Percentiles rank a stretch among this genome's conserved stretches.
Evolutionary conservation across 345 rosid genomes (phyloP).

Genomic region (Diplotaxis tenuifolia): DNA sequence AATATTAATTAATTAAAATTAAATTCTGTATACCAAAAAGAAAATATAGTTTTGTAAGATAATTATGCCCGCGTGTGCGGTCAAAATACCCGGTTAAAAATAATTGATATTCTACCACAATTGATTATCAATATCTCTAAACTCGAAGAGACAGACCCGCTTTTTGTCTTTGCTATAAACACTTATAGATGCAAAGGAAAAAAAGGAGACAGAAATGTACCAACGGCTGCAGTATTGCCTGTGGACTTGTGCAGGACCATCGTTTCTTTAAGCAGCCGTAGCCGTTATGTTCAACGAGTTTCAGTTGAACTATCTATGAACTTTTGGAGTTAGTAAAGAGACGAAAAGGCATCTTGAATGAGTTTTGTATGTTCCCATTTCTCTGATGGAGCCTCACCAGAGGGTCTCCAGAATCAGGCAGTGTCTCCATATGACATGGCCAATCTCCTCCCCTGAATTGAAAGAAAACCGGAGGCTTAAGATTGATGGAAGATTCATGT

Average conservation of each 20-base stretch:
- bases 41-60: too few relatives aligned
- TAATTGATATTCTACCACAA: not conserved
- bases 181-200: not conserved
- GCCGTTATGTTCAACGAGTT: slow-evolving; percentile 62
- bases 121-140: too few relatives aligned
- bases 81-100: too few relatives aligned
- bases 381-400: slow-evolving; percentile 47
- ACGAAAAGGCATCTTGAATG: too few relatives aligned
- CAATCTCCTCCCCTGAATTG: slow-evolving; percentile 81
- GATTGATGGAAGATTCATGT: not conserved
- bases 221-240: slow-evolving; percentile 94
- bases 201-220: slow-evolving; percentile 28
- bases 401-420: slow-evolving; percentile 61
- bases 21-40: too few relatives aligned
- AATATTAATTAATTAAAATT: too few relatives aligned
- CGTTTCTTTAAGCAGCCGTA: slow-evolving; percentile 71
- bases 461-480: not conserved
- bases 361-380: slow-evolving; percentile 51
- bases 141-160: not conserved
- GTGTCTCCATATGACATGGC: slow-evolving; percentile 82
- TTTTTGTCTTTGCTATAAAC: not conserved
- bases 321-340: slow-evolving; percentile 30
- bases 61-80: too few relatives aligned
- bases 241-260: slow-evolving; percentile 73
- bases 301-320: slow-evolving; percentile 30